These are phyloP conservation scores for Chalaropsis thielavioides DNA, from an alignment of 2,329 filamentous ascomycete species.

Conservation along the genomic window DNA sequence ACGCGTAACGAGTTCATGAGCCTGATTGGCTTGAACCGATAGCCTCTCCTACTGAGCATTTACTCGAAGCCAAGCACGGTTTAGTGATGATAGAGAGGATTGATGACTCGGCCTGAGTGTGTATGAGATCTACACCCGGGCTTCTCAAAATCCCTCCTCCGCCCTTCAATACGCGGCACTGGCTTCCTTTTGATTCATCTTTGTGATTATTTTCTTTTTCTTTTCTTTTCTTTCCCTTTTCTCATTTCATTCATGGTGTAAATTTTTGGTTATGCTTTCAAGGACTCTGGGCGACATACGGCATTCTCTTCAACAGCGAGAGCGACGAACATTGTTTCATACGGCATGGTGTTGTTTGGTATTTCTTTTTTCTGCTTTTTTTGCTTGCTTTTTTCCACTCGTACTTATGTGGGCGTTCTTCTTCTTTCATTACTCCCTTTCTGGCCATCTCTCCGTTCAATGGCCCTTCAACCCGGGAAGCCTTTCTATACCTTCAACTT, in stretches of 20 bases:
- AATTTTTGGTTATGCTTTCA: conserved; percentile 6
- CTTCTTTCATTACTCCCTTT: background rate
- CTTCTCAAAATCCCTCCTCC: background rate
- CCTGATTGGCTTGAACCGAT: conserved; percentile 48
- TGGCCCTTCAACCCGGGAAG: too few relatives aligned
- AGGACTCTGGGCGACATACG: conserved; percentile 13
- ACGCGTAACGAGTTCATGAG: conserved; percentile 92
- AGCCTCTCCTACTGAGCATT: background rate
- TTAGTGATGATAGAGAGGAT: background rate
- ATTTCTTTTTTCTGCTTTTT: background rate
- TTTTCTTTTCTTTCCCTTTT: conserved; percentile 7
- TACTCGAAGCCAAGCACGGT: background rate
- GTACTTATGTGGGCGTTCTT: background rate
- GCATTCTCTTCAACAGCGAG: conserved; percentile 19
- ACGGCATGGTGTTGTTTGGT: conserved; percentile 9
- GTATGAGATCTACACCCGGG: background rate
- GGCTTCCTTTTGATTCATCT: background rate
- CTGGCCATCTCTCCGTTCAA: too few relatives aligned
- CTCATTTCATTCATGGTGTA: background rate
- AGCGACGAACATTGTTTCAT: conserved; percentile 17
- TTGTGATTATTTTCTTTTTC: background rate
- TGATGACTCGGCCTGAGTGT: background rate
- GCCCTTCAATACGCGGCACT: background rate
- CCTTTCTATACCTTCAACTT: too few relatives aligned
- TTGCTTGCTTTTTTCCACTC: conserved; percentile 1